phyloP scores from a whole-genome alignment of 129 eudicot species.

The Flaveria ramosissima region DNA sequence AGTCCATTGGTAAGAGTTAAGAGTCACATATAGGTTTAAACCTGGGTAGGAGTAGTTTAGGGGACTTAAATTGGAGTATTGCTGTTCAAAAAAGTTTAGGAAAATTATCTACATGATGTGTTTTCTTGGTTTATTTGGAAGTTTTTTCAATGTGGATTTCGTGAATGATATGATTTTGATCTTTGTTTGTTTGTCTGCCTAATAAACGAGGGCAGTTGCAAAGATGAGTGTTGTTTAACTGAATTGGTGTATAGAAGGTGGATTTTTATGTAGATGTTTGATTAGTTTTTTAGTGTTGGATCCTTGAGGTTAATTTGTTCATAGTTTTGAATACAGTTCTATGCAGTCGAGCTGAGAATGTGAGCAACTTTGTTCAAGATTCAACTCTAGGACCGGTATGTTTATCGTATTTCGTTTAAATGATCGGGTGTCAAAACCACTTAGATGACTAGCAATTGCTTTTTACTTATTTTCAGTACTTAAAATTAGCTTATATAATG shows the following conservation, averaged over 20 bases:
- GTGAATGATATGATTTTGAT: constrained; percentile 1
- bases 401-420: background rate
- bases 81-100: background rate
- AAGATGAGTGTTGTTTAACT: constrained; percentile 15
- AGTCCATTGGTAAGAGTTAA: too few species aligned
- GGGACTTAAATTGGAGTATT: too few species aligned
- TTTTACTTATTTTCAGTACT: background rate
- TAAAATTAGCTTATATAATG: background rate
- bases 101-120: background rate
- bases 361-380: constrained; percentile 83
- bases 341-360: constrained; percentile 75
- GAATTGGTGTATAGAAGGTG: constrained; percentile 18
- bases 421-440: background rate
- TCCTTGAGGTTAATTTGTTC: constrained; percentile 9
- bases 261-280: background rate
- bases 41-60: too few species aligned
- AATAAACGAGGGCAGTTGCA: background rate
- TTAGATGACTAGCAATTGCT: background rate
- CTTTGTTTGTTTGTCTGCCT: background rate
- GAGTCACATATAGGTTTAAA: too few species aligned
- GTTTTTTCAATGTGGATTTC: background rate
- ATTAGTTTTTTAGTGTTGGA: constrained; percentile 1
- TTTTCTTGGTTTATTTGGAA: background rate
- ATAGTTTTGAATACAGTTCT: constrained; percentile 51
- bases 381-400: constrained; percentile 79